phyloP scores from a whole-genome alignment of 306 rosid species.

The Vachellia collinsii region DNA sequence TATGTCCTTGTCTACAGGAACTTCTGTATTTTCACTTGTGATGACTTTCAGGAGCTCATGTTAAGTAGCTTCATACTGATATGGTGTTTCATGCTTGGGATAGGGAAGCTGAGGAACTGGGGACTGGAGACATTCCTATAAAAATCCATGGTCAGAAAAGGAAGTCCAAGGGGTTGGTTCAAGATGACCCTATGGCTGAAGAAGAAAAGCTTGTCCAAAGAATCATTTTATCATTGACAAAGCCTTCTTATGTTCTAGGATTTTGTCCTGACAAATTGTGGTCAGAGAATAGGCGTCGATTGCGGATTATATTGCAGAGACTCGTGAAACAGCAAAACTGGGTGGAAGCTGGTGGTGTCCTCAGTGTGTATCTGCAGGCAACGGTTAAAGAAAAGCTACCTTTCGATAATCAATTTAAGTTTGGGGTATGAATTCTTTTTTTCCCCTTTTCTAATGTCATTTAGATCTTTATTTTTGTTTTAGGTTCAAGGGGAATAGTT shows the following conservation, averaged over 20 bases:
- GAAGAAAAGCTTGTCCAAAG: constrained; percentile 43
- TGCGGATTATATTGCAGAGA: constrained; percentile 46
- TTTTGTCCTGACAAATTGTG: constrained; percentile 52
- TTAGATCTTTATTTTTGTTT: neutral
- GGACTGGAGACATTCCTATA: neutral
- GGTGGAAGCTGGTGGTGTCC: constrained; percentile 69
- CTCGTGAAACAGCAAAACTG: constrained; percentile 58
- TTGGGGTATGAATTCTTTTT: constrained; percentile 47
- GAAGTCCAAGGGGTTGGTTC: constrained; percentile 27
- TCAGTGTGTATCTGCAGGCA: constrained; percentile 59
- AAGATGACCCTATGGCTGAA: neutral
- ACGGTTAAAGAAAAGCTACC: constrained; percentile 55
- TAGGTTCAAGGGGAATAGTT: neutral
- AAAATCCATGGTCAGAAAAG: constrained; percentile 46
- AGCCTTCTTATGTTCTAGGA: constrained; percentile 58
- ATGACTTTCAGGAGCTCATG: neutral
- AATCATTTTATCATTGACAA: constrained; percentile 49
- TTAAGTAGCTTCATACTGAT: neutral
- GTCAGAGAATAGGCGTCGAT: constrained; percentile 49
- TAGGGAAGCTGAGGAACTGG: neutral
- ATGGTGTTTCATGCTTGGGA: neutral
- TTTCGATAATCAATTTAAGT: constrained; percentile 61
- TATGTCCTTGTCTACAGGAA: neutral
- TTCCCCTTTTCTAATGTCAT: neutral
- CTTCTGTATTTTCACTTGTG: neutral